phyloP scores from a whole-genome alignment of 2,329 filamentous ascomycete species.

The Cadophora luteo-olivacea region DNA sequence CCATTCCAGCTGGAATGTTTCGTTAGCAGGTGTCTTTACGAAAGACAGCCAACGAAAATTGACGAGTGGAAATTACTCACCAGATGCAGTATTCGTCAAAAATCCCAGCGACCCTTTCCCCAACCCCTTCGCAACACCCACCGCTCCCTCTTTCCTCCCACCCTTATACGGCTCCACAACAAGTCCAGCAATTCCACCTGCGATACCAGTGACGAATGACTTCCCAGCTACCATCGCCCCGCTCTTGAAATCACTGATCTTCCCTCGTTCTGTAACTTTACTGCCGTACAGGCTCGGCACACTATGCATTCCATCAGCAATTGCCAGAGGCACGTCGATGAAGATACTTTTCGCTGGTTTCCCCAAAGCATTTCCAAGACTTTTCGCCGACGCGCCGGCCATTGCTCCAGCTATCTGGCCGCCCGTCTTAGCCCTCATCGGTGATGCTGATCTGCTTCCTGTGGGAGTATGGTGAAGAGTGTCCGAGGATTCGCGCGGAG shows the following conservation, averaged over 20 bases:
- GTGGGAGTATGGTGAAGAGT: neutral
- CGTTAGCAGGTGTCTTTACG: neutral
- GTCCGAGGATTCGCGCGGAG: neutral
- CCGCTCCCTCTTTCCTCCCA: slow-evolving; percentile 29
- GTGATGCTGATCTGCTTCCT: neutral
- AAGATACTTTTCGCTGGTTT: slow-evolving; percentile 42
- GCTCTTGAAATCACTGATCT: slow-evolving; percentile 76
- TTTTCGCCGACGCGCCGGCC: slow-evolving; percentile 22
- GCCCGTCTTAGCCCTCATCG: neutral
- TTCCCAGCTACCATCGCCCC: slow-evolving; percentile 78
- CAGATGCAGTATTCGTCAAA: slow-evolving; percentile 25
- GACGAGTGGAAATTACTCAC: neutral
- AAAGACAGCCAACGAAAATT: too few relatives aligned
- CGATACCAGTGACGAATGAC: slow-evolving; percentile 1
- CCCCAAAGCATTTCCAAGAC: slow-evolving; percentile 18
- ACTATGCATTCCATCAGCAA: slow-evolving; percentile 57
- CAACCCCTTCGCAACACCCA: slow-evolving; percentile 29
- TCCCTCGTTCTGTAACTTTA: slow-evolving; percentile 80
- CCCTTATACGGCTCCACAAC: slow-evolving; percentile 32
- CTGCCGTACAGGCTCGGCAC: slow-evolving; percentile 65
- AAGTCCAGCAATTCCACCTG: slow-evolving; percentile 16
- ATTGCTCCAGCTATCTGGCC: slow-evolving; percentile 18
- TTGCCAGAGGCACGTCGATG: slow-evolving; percentile 55
- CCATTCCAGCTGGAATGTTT: neutral
- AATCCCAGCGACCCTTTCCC: slow-evolving; percentile 29